Base-by-base conservation (phyloP, 495 filamentous ascomycete species). In the Penicillium riverlandense region DNA sequence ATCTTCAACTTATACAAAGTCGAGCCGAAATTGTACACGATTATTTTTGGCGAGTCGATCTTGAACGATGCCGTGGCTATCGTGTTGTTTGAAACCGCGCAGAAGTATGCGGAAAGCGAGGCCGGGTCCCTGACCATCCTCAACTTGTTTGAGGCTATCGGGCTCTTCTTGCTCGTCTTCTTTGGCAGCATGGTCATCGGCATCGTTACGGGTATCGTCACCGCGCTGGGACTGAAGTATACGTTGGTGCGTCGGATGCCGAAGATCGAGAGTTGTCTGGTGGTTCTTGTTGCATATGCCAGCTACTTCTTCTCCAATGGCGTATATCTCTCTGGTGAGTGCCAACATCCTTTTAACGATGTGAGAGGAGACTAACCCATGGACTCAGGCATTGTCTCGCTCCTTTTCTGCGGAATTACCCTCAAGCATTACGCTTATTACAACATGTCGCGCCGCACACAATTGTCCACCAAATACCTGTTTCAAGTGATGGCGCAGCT, bases 1-100 rank as follows among this genome's bases (percentile, higher is more conserved):
- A 98, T 98, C 45, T 98, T 98, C 80, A 98, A 96, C 59, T 84
- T 94, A 1, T 97, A 96, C 74, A 96, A 96, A 66, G 92, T 98
- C 40, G 92, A 98, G 61, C 92, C 92, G 8, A 96, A 96, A 66
- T 77, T 98, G 6, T 98, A 98, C 62, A 98, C 92, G 7, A 77
- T 97, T 52, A 97, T 98, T 45, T 98, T 98, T 61, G 92, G 92
- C 54, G 92, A 98, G 65, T 95, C 90, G 29, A 97, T 98, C 41
- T 69, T 98, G 38, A 98, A 98, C 61, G 92, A 98, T 73, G 92
- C 92, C 12, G 88, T 98, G 52, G 92, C 92, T 35, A 98, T 98
- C 59, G 92, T 98, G 47, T 78, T 98, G 53, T 98, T 97, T 66
- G 94, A 98, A 68, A 96, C 92, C 0, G 94, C 92, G 11, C 89